These are phyloP conservation scores for Syncephalastrum contaminatum DNA, from an alignment of 371 early-diverging fungal species.

Conservation along the genomic window DNA sequence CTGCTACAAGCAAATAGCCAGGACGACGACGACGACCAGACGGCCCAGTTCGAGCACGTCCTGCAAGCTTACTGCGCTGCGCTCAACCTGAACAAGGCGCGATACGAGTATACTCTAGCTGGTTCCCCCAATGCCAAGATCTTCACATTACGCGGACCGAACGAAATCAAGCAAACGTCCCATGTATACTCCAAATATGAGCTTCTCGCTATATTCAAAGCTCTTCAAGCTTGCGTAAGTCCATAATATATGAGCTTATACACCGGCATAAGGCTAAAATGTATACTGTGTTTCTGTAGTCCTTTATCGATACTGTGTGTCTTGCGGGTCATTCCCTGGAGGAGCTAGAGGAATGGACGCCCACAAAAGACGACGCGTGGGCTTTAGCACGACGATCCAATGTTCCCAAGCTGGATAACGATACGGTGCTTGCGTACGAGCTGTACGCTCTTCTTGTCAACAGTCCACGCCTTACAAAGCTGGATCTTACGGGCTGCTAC, in stretches of 20 bases:
- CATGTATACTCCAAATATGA: conserved; percentile 32
- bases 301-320: conserved; percentile 20
- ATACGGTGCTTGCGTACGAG: conserved; percentile 30
- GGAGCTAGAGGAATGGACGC: conserved; percentile 29
- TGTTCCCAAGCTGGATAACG: neutral
- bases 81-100: conserved; percentile 38
- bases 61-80: conserved; percentile 41
- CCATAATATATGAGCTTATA: neutral
- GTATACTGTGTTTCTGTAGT: neutral
- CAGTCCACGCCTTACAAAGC: conserved; percentile 19
- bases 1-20: neutral
- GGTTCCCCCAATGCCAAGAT: conserved; percentile 12
- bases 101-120: conserved; percentile 21
- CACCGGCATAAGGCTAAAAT: neutral
- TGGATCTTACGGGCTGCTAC: conserved; percentile 35
- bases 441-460: conserved; percentile 20
- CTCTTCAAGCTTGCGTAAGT: conserved; percentile 35
- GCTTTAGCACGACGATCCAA: conserved; percentile 1
- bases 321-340: conserved; percentile 24
- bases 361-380: conserved; percentile 33
- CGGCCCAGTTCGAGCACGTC: conserved; percentile 14
- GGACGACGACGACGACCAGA: conserved; percentile 6
- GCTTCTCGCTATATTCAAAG: conserved; percentile 31
- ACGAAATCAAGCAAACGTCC: conserved; percentile 24
- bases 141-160: conserved; percentile 28